phyloP scores from a whole-genome alignment of 2,329 filamentous ascomycete genomes.

The Aspergillus tanneri region DNA sequence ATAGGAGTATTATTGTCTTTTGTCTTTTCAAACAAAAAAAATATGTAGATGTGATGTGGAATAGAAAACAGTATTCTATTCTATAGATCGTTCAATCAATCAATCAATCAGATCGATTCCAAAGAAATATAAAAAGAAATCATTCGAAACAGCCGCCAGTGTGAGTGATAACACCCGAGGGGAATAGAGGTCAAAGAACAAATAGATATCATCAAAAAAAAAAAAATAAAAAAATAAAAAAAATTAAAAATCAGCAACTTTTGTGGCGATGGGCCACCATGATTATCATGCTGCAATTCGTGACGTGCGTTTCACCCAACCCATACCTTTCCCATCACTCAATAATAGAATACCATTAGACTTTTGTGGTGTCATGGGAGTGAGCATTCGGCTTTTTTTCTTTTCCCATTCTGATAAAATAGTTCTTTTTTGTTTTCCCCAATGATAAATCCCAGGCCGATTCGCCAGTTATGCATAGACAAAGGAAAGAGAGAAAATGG shows the following conservation, averaged over 20 bases:
- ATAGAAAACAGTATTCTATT: background rate
- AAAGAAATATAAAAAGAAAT: conserved; percentile 15
- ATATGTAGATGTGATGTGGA: background rate
- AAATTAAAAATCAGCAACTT: conserved; percentile 5
- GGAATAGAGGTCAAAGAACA: conserved; percentile 10
- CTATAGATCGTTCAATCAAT: too few species aligned
- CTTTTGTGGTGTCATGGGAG: background rate
- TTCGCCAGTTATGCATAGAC: conserved; percentile 20
- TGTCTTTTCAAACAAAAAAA: background rate
- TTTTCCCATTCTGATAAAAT: conserved; percentile 14
- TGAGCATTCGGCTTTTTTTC: background rate
- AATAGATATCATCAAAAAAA: background rate
- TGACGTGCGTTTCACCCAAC: conserved; percentile 20
- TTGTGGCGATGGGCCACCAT: conserved; percentile 13
- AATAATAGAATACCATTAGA: conserved; percentile 2
- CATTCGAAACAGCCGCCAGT: conserved; percentile 18
- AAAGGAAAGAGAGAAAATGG: conserved; percentile 9
- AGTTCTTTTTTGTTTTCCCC: conserved; percentile 19
- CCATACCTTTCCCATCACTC: background rate
- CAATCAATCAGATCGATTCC: conserved; percentile 1
- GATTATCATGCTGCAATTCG: conserved; percentile 15
- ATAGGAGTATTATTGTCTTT: background rate
- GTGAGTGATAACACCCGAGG: conserved; percentile 16
- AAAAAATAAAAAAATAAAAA: background rate
- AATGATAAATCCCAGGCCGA: conserved; percentile 18